Conservation (phyloP, 768 basidiomycete genomes). For the Suillus decipiens region DNA sequence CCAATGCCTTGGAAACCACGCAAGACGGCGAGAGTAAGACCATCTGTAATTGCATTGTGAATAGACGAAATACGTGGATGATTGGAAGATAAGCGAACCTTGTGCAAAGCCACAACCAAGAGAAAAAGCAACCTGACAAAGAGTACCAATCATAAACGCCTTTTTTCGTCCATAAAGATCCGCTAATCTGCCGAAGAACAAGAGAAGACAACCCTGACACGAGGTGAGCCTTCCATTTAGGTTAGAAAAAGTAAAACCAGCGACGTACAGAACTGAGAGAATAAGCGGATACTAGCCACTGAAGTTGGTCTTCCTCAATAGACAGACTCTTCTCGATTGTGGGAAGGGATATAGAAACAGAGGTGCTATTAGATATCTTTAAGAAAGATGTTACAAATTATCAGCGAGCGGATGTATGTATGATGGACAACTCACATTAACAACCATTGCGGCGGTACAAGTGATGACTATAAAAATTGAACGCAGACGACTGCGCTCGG, state of each 20-base stretch:
- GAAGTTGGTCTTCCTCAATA: slow-evolving; percentile 52
- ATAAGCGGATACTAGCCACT: slow-evolving; percentile 72
- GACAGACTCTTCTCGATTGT: slow-evolving; percentile 50
- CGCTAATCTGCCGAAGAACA: slow-evolving; percentile 77
- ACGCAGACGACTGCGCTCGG: slow-evolving; percentile 25
- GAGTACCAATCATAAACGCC: slow-evolving; percentile 62
- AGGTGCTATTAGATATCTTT: slow-evolving; percentile 39
- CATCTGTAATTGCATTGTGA: slow-evolving; percentile 39
- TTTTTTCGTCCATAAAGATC: slow-evolving; percentile 78
- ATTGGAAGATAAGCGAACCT: slow-evolving; percentile 32
- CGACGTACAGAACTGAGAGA: slow-evolving; percentile 63
- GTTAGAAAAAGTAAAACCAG: slow-evolving; percentile 3
- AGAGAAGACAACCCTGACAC: slow-evolving; percentile 69
- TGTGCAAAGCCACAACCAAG: slow-evolving; percentile 66
- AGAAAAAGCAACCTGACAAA: slow-evolving; percentile 54
- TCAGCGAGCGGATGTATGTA: neutral
- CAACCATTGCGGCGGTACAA: slow-evolving; percentile 42
- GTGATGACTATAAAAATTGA: slow-evolving; percentile 35
- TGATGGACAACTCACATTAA: slow-evolving; percentile 31
- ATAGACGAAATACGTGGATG: neutral
- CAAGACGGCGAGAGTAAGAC: slow-evolving; percentile 64
- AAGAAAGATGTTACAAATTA: neutral
- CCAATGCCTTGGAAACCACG: slow-evolving; percentile 84
- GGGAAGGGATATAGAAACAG: slow-evolving; percentile 53
- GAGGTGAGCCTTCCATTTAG: neutral